Base-by-base conservation (phyloP, 371 early-diverging fungal genomes). In the Apophysomyces variabilis region DNA sequence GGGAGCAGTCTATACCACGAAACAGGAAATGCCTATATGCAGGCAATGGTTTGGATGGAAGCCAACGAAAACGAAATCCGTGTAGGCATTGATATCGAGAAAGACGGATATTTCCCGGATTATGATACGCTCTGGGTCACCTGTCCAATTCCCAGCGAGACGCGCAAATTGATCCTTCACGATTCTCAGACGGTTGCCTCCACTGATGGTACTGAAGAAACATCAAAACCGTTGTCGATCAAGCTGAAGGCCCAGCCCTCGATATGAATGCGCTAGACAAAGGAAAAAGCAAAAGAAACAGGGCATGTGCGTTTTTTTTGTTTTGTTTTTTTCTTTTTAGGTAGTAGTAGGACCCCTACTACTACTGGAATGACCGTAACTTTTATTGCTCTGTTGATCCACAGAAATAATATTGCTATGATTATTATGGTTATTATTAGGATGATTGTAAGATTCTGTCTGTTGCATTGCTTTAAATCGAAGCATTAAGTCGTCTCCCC, bases 91-190 rank as follows among this genome's bases (percentile, higher is more conserved):
- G 70, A 75, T 1, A 69, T 75, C 18, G 50, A 69, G 2, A 58
- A 77, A 41, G 77, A 75, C 45, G 73, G 75, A 0, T 80, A 72
- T 43, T 71, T 75, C 54, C 80, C 80, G 6, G 72, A 77, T 26
- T 80, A 77, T 47, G 70, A 77, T 44, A 74, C 74, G 3, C 41
- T 79, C 6, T 76, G 75, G 74, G 74, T 77, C 14, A 72, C 74
- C 26, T 79, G 84, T 58, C 82, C 79, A 11, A 69, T 75, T 44
- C 77, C 71, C 4, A 71, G 74, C 8, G 84, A 85, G 65, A 73
- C 74, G 21, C 61, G 74, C 61, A 63, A 44, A 39, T 13, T 64
- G 45, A 57, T 65, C 11, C 61, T 61, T 61, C 32, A 38, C 13
- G 61, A 61, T 46, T 58, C 64, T 39, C 14, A 38, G 26, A 58